A percentile compares a stretch with the other conserved stretches of the same genome.
Conservation (phyloP, 2,329 filamentous ascomycete species). For the Aaosphaeria pasadenensis region DNA sequence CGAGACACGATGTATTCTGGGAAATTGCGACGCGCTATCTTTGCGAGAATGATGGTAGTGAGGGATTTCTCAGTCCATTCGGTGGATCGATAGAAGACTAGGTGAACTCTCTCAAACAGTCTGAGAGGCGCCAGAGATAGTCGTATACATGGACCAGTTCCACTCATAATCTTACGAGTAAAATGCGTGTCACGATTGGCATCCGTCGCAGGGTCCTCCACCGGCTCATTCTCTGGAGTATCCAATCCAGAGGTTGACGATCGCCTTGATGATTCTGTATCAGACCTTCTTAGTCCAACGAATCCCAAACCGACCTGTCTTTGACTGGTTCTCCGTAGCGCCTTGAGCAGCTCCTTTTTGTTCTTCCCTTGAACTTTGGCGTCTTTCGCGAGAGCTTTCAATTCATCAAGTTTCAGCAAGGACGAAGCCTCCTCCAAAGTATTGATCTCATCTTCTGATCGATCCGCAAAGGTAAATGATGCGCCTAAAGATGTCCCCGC, state of each 20-base stretch:
- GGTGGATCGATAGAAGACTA: slow-evolving; percentile 93
- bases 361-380: slow-evolving; percentile 84
- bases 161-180: slow-evolving; percentile 69
- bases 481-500: slow-evolving; percentile 50
- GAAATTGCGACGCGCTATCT: slow-evolving; percentile 83
- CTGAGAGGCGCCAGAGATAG: slow-evolving; percentile 70
- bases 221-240: slow-evolving; percentile 37
- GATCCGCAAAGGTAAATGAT: slow-evolving; percentile 76
- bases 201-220: slow-evolving; percentile 41
- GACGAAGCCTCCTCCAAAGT: slow-evolving; percentile 80
- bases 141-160: slow-evolving; percentile 79
- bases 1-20: slow-evolving; percentile 87
- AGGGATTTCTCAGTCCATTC: slow-evolving; percentile 98
- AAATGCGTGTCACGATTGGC: slow-evolving; percentile 73
- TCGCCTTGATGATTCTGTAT: slow-evolving; percentile 54
- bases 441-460: slow-evolving; percentile 68
- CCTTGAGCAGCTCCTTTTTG: slow-evolving; percentile 73
- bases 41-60: slow-evolving; percentile 89
- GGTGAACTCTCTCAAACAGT: slow-evolving; percentile 88
- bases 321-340: slow-evolving; percentile 70
- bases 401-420: slow-evolving; percentile 79
- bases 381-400: slow-evolving; percentile 81
- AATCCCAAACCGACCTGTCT: slow-evolving; percentile 75
- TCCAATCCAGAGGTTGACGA: slow-evolving; percentile 41
- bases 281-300: slow-evolving; percentile 62